Base-by-base conservation (phyloP, 1,284 basidiomycete species). In the Pseudozyma tsukubaensis region DNA sequence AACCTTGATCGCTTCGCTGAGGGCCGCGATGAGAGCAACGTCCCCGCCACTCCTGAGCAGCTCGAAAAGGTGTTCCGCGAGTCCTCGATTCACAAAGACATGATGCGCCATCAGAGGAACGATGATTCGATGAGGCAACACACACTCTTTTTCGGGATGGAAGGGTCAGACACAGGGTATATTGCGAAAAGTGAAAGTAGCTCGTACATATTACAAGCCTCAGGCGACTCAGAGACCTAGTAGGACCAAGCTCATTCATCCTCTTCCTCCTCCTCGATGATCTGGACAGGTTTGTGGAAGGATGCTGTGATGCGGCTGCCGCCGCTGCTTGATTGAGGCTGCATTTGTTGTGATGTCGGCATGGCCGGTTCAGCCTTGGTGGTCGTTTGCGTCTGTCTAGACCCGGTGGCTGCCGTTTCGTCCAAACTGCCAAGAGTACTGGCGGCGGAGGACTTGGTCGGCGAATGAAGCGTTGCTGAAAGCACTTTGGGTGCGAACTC, bases 1-100 rank as follows among this genome's bases (percentile, higher is more conserved):
- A 83, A 86, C 11, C 90, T 29, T 29, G 24, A 29, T 29, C 24
- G 24, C 24, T 29, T 29, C 6, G 24, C 24, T 29, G 24, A 29
- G 6, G 24, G 24, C 6, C 24, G 24, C 24, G 24, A 29, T 29
- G 24, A 29, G 24, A 29, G 24, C 24, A 29, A 29, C 24, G 24
- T 29, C 6, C 24, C 24, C 6, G 24, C 24, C 24, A 29, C 24
- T 29, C 24, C 24, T 29, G 24, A 29, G 24, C 24, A 29, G 6
- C 24, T 29, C 24, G 24, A 29, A 6, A 29, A 29, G 24, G 24
- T 29, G 24, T 29, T 29, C 24, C 24, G 24, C 6, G 24, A 29
- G 6, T 29, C 24, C 24, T 29, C 24, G 3, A 29, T 29, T 29
- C 24, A 29, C 24, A 6, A 29, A 29, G 24, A 29, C 24, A 29